Base-by-base conservation (phyloP, 2,329 filamentous ascomycete genomes). In the Ceratocystis diversiconidia region DNA sequence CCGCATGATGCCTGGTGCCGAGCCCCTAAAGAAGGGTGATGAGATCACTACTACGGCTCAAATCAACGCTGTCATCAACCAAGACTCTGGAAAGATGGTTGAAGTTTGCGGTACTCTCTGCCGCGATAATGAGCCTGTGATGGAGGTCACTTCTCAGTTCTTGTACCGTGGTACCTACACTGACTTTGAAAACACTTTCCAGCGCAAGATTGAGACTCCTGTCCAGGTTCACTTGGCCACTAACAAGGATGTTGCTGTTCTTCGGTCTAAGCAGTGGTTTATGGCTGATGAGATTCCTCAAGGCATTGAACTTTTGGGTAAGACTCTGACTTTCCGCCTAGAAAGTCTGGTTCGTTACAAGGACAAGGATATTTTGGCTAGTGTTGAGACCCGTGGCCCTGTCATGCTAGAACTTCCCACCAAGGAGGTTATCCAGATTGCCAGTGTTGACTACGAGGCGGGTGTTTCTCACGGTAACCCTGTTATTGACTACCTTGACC, bases 91-190 rank as follows among this genome's bases (percentile, higher is more conserved):
- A 61, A 99, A 99, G 82, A 96, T 99, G 92, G 95, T 99, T 19
- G 95, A 99, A 77, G 92, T 99, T n/a, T 96, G 92, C 72, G 94
- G 94, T 69, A 99, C 94, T 5, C 96, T 99, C 72, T 87, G 83
- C 64, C 88, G 94, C 55, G 85, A 92, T 64, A 88, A 88, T 30
- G 76, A 89, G 74, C 82, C 91, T 5, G 90, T 99, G 69, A 99
- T 99, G 94, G 91, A 99, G 74, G 94, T 99, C 32, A 97, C 92
- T 12, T 96, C 91, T 69, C 94, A 99, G 76, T 99, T 99, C 82
- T 76, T 99, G 72, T 99, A 99, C 81, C 88, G 95, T 62, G 94
- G 94, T 66, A 81, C 82, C 36, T 99, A 99, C 78, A 88, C 83
- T 65, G 95, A 99, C 75, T 99, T 85, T 71, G 89, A 96, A 78